Conservation (phyloP, 2,329 filamentous ascomycete genomes). For the Aspergillus phoenicis region DNA sequence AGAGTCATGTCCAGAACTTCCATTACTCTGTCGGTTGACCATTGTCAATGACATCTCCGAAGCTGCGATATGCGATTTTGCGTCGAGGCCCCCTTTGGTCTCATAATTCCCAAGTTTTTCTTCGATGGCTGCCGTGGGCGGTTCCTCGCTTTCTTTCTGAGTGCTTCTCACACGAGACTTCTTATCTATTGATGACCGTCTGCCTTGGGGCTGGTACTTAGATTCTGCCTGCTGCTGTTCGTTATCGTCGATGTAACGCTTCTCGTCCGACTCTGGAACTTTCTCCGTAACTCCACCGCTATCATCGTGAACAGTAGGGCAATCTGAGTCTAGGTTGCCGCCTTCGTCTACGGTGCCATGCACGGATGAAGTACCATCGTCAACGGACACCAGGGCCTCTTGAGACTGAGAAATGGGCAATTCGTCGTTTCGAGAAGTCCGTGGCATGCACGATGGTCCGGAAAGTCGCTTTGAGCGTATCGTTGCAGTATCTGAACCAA, state of each 20-base stretch:
- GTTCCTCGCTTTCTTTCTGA: not conserved
- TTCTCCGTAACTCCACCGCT: constrained; percentile 1
- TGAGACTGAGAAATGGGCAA: constrained; percentile 32
- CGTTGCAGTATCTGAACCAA: constrained; percentile 39
- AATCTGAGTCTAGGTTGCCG: constrained; percentile 21
- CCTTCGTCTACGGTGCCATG: constrained; percentile 31
- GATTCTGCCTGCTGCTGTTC: not conserved
- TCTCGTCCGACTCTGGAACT: not conserved
- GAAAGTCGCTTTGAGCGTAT: constrained; percentile 35
- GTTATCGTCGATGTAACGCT: not conserved
- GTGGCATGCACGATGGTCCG: constrained; percentile 30
- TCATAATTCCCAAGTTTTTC: not conserved
- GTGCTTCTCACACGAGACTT: not conserved
- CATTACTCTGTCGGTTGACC: not conserved
- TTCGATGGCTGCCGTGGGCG: not conserved
- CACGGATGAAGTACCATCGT: constrained; percentile 28
- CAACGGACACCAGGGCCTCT: constrained; percentile 38
- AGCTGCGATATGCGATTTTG: not conserved
- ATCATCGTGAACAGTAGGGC: constrained; percentile 16
- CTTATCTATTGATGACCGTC: not conserved
- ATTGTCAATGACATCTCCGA: not conserved
- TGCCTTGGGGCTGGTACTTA: not conserved
- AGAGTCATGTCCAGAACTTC: not conserved
- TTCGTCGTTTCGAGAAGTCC: constrained; percentile 27
- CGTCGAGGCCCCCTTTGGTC: not conserved